Conservation (phyloP, 2,329 filamentous ascomycete species). For the Trichoderma cornu-damae region DNA sequence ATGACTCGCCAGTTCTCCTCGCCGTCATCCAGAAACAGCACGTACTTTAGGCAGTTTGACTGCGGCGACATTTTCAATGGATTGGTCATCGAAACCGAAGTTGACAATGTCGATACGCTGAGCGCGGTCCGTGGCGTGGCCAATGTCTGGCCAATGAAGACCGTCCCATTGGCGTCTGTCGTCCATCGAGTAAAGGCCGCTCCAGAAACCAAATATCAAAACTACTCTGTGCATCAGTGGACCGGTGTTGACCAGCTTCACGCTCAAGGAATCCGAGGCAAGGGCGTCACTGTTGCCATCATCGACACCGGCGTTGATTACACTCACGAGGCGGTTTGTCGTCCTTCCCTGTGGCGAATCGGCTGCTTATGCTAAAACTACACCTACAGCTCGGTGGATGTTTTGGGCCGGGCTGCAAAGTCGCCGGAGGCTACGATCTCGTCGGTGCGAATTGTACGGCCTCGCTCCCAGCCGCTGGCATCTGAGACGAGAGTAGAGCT, state of each 20-base stretch:
- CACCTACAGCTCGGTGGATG: slow-evolving; percentile 34
- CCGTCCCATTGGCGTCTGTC: slow-evolving; percentile 21
- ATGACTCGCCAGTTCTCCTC: slow-evolving; percentile 25
- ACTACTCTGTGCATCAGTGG: slow-evolving; percentile 36
- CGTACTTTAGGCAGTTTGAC: slow-evolving; percentile 30
- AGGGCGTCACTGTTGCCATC: slow-evolving; percentile 36
- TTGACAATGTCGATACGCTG: slow-evolving; percentile 32
- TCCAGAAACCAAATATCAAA: slow-evolving; percentile 18
- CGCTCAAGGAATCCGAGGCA: slow-evolving; percentile 34
- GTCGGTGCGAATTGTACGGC: slow-evolving; percentile 32
- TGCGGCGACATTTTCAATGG: slow-evolving; percentile 36
- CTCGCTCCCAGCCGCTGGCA: too few relatives aligned
- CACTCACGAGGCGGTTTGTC: slow-evolving; percentile 33
- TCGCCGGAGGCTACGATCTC: slow-evolving; percentile 37
- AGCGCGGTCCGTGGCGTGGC: slow-evolving; percentile 31
- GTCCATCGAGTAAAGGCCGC: slow-evolving; percentile 9
- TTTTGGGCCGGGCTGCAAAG: slow-evolving; percentile 37
- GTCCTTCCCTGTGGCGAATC: not conserved
- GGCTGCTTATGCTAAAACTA: not conserved
- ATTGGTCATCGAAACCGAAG: slow-evolving; percentile 31
- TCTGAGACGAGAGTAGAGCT: not conserved
- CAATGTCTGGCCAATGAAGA: slow-evolving; percentile 36
- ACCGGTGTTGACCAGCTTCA: slow-evolving; percentile 39
- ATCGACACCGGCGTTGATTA: slow-evolving; percentile 40
- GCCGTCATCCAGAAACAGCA: slow-evolving; percentile 6